Percentiles rank a stretch among this genome's conserved stretches.
Conservation (phyloP, 148 eudicot genomes). For the Polygonum maritimum region DNA sequence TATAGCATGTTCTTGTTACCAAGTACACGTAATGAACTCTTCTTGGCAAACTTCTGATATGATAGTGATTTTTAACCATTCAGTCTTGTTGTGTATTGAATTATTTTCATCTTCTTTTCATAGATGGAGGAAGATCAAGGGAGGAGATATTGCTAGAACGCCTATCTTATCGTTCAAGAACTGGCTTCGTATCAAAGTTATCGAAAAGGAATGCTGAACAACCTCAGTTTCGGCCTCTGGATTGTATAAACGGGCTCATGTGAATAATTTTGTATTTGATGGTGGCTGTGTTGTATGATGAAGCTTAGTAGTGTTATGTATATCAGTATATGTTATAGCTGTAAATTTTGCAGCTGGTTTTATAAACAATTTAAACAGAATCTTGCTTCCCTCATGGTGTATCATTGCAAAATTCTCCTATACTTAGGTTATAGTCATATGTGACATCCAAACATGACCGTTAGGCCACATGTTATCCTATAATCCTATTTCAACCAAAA, state of each 20-base stretch:
- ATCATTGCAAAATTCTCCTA: too few relatives aligned
- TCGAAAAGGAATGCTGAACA: conserved; percentile 12
- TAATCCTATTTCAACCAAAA: not conserved
- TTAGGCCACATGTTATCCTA: too few relatives aligned
- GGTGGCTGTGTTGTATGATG: not conserved
- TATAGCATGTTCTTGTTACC: conserved; percentile 33
- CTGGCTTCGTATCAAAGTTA: conserved; percentile 25
- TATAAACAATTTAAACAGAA: too few relatives aligned
- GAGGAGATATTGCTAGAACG: conserved; percentile 24
- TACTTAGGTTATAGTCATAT: not conserved
- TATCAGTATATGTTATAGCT: too few relatives aligned
- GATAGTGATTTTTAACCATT: not conserved
- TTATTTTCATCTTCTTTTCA: not conserved
- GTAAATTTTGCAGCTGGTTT: too few relatives aligned
- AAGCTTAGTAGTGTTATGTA: too few relatives aligned
- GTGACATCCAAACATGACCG: not conserved
- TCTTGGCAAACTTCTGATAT: not conserved
- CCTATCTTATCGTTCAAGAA: conserved; percentile 22
- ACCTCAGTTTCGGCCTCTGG: too few relatives aligned
- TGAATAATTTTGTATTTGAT: not conserved
- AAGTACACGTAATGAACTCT: conserved; percentile 22
- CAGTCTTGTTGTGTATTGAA: not conserved
- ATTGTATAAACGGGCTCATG: not conserved
- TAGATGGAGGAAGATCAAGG: conserved; percentile 31
- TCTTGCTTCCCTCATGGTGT: too few relatives aligned